A percentile compares a stretch with the other conserved stretches of the same genome.
These are phyloP conservation scores for Triangularia verruculosa DNA, from an alignment of 2,329 filamentous ascomycete genomes.

Conservation along the genomic window DNA sequence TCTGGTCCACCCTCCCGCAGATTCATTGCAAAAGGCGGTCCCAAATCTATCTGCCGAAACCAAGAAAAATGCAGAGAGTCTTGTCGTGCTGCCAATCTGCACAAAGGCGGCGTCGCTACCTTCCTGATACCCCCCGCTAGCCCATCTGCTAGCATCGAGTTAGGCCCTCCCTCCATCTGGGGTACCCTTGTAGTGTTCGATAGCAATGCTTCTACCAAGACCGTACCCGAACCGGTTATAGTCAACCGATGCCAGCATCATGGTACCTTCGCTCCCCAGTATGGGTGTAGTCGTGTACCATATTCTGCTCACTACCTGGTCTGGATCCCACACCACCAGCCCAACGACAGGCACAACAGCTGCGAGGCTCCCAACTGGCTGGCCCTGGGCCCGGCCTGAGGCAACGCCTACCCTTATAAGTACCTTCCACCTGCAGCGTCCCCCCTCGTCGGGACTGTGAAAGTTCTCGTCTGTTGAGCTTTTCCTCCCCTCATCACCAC, in stretches of 20 bases:
- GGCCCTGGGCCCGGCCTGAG: background rate
- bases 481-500: background rate
- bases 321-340: background rate
- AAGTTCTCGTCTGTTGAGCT: background rate
- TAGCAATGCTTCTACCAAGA: constrained; percentile 10
- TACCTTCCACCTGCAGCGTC: background rate
- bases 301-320: background rate
- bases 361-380: background rate
- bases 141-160: background rate
- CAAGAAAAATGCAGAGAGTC: background rate
- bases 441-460: background rate
- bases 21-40: constrained; percentile 2
- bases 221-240: constrained; percentile 14
- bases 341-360: background rate
- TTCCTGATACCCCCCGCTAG: background rate
- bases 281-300: background rate
- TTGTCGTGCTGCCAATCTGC: constrained; percentile 1
- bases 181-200: background rate
- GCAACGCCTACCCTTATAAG: background rate
- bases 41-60: constrained; percentile 21
- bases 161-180: background rate
- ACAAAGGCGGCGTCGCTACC: background rate
- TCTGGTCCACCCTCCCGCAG: constrained; percentile 6
- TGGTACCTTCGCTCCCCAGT: background rate
- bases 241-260: constrained; percentile 5